Evolutionary conservation across 345 rosid genomes (phyloP).

Genomic region (Chamaenerion angustifolium): DNA sequence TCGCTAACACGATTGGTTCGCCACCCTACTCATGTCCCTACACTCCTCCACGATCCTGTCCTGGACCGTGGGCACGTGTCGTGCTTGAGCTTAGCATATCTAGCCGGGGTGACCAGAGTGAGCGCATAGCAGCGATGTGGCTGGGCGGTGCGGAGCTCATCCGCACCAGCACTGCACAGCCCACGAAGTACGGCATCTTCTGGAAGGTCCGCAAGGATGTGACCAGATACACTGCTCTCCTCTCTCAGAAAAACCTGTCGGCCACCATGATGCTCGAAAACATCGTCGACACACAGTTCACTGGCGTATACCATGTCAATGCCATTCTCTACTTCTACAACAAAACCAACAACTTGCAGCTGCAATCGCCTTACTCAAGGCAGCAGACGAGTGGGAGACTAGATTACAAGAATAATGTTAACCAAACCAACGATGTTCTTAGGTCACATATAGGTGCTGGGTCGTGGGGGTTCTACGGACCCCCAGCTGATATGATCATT

Average conservation of each 20-base stretch:
- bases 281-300: neutral
- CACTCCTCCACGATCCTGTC: conserved; percentile 6
- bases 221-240: conserved; percentile 13
- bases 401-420: no score
- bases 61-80: neutral
- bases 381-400: no score
- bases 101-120: neutral
- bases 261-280: conserved; percentile 1
- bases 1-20: conserved; percentile 4
- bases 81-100: neutral
- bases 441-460: neutral
- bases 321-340: conserved; percentile 6
- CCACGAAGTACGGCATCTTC: neutral
- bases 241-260: neutral
- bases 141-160: conserved; percentile 17
- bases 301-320: conserved; percentile 7
- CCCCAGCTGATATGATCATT: conserved; percentile 10
- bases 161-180: conserved; percentile 10
- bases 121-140: conserved; percentile 12
- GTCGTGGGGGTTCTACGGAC: neutral
- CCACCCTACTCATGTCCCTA: conserved; percentile 9
- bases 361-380: no score
- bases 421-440: neutral
- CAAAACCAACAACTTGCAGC: neutral
- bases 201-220: conserved; percentile 18